These are phyloP conservation scores for Neurospora intermedia DNA, from an alignment of 495 filamentous ascomycete species.

Conservation along the genomic window DNA sequence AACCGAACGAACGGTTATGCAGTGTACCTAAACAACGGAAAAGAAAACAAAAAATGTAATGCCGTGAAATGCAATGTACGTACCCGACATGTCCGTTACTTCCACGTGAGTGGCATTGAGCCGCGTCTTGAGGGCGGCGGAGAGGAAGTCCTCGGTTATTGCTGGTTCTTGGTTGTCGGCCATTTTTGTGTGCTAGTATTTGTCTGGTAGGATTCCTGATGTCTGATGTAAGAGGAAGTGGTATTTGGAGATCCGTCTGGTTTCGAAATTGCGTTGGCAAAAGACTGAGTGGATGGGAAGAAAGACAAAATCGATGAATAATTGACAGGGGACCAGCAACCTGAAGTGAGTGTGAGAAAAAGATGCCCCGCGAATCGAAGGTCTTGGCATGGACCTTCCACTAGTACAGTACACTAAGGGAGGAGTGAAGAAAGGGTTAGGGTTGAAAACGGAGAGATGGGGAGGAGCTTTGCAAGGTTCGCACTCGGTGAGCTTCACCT, in stretches of 20 bases:
- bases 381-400: not conserved
- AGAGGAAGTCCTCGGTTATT: conserved; percentile 61
- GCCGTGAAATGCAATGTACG: not conserved
- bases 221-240: not conserved
- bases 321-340: not conserved
- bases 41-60: not conserved
- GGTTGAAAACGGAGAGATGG: not conserved
- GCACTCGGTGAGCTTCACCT: not conserved
- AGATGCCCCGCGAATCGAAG: not conserved
- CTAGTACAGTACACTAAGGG: not conserved
- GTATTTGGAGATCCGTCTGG: not conserved
- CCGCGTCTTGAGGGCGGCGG: conserved; percentile 55
- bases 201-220: conserved; percentile 4
- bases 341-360: not conserved
- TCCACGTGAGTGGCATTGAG: conserved; percentile 79
- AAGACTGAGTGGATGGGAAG: not conserved
- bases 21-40: not conserved
- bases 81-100: conserved; percentile 90
- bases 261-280: not conserved
- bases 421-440: not conserved
- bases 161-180: conserved; percentile 31
- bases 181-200: conserved; percentile 17
- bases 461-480: not conserved
- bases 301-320: not conserved
- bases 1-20: not conserved